Base-by-base conservation (phyloP, 371 early-diverging fungal species). In the Zychaea mexicana region DNA sequence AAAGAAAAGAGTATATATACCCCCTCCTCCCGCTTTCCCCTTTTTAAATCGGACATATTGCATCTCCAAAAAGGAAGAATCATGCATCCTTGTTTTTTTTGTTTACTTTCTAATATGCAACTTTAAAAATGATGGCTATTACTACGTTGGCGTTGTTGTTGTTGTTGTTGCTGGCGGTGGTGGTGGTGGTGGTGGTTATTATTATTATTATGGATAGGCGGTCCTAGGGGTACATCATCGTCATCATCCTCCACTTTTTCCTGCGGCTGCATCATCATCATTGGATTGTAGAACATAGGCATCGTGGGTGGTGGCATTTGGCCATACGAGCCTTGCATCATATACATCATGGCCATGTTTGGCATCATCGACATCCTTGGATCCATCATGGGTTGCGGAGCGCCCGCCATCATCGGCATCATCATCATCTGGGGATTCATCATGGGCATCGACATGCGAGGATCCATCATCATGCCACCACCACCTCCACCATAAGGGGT, bases 341-440 rank as follows among this genome's bases (percentile, higher is more conserved):
- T 59, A 26, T 59, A 39, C 61, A 62, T 57, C 62, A 62, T 62
- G n/a, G 33, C 32, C 62, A 67, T 65, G 15, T 45, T 38, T 19
- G 63, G 62, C 67, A 67, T 64, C 67, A 67, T 66, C 15, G 57
- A 69, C 69, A 67, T 69, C 9, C 65, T 72, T 15, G 71, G 68
- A 52, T 69, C 69, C 79, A 78, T 76, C 74, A 78, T 71, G 15
- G 52, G 64, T 27, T 68, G 70, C 45, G 65, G 61, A n/a, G n/a
- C n/a, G n/a, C n/a, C n/a, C 72, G 77, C 68, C 72, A 72, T 66
- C 73, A 76, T 65, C 24, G 65, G 47, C 47, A 56, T 57, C 66
- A 66, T 60, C 32, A 59, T 53, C 74, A 74, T 72, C 19, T 70
- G 71, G 10, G 77, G 74, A 64, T 74, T 70, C 74, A 77, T 69